Conservation (phyloP, 2,329 filamentous ascomycete genomes). For the Curvularia sp. region DNA sequence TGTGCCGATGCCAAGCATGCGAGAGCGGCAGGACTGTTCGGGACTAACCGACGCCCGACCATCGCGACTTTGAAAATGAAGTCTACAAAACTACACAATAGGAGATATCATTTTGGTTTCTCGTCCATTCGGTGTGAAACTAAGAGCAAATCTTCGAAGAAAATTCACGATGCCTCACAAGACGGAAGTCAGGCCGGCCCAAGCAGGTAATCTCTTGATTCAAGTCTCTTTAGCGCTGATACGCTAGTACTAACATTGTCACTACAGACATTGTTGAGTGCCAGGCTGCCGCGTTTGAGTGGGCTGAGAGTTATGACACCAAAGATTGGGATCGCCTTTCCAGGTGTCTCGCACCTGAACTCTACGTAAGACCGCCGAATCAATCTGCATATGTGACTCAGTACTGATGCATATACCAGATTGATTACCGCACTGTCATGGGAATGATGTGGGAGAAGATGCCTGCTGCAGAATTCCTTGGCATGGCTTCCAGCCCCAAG, state of each 20-base stretch:
- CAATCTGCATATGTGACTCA: background rate
- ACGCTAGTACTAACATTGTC: background rate
- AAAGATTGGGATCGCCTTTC: constrained; percentile 18
- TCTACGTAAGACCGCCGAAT: background rate
- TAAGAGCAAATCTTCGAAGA: background rate
- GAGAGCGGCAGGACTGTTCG: background rate
- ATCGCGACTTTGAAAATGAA: background rate
- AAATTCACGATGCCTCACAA: background rate
- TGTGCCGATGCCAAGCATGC: constrained; percentile 3
- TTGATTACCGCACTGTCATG: constrained; percentile 15
- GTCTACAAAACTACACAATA: background rate
- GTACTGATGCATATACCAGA: background rate
- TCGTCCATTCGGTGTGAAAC: no score
- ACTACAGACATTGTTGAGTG: constrained; percentile 10
- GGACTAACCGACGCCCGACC: background rate
- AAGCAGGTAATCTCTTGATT: background rate
- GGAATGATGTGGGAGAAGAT: constrained; percentile 18
- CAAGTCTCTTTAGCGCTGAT: background rate
- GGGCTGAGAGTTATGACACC: constrained; percentile 20
- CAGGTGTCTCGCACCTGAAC: constrained; percentile 10
- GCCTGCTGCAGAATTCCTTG: constrained; percentile 19
- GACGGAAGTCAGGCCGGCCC: background rate
- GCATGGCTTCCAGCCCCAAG: constrained; percentile 12
- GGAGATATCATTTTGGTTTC: background rate
- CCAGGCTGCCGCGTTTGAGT: constrained; percentile 14